These are phyloP conservation scores for Lathyrus tuberosus DNA, from an alignment of 306 rosid species.

Conservation along the genomic window DNA sequence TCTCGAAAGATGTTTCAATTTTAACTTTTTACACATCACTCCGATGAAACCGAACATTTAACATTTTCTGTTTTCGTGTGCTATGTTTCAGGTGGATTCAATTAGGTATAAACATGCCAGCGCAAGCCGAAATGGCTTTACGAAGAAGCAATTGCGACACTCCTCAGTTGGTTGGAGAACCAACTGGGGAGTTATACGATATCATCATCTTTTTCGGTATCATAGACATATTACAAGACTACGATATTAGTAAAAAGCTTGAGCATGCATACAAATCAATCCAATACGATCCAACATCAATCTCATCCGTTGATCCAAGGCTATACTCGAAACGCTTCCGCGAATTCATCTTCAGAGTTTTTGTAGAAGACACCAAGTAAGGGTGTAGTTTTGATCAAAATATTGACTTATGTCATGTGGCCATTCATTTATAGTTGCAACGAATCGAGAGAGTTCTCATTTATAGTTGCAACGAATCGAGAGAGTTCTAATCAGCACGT, in stretches of 20 bases:
- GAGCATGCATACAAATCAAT: conserved; percentile 97
- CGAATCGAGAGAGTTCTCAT: conserved; percentile 42
- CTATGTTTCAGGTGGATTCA: conserved; percentile 58
- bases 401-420: conserved; percentile 38
- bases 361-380: conserved; percentile 73
- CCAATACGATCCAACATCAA: conserved; percentile 80
- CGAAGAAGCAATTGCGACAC: conserved; percentile 56
- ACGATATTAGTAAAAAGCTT: conserved; percentile 91
- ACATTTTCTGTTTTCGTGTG: conserved; percentile 17
- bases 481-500: conserved; percentile 40
- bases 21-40: background rate
- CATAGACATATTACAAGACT: conserved; percentile 95
- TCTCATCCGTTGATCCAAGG: conserved; percentile 97
- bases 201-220: conserved; percentile 75
- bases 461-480: conserved; percentile 34
- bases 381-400: conserved; percentile 43
- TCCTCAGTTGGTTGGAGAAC: conserved; percentile 84
- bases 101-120: conserved; percentile 85
- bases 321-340: conserved; percentile 91
- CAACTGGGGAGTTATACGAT: conserved; percentile 78
- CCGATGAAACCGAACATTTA: background rate
- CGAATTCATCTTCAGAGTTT: conserved; percentile 88
- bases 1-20: background rate
- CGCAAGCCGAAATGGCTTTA: conserved; percentile 67
- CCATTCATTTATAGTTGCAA: conserved; percentile 51